Evolutionary conservation across 805 yeast genomes (phyloP), one percentile per base, ranked within the genome.

Genomic region (Zygoascus tannicola): DNA sequence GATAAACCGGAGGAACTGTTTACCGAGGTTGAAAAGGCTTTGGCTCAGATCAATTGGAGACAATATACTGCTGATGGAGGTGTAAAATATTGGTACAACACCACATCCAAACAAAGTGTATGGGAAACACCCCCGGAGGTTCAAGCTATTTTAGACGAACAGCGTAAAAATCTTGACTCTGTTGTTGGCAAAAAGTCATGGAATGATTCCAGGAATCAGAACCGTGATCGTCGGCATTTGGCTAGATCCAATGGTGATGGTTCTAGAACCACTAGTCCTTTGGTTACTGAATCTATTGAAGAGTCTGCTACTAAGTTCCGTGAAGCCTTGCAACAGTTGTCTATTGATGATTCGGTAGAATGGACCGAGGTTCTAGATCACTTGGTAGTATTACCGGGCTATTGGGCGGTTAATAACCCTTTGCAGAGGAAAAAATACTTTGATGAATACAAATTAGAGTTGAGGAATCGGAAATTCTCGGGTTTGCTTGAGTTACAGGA

Each of bases 71-170:
- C 80, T 0, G 73, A 73, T 10, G 79, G 73, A 4, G 87, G 88
- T 2, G 65, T 65, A 42, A 66, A 68, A 16, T 86, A 86, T 60
- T 87, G 83, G 66, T 80, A 80, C 61, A 82, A 83, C 56, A 65
- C 69, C 12, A 61, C 62, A 22, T 75, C 90, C 0, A 72, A 76
- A 4, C 78, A 78, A 54, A 80, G 92, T 16, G 78, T 80, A 0
- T 88, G 96, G 96, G 83, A 79, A 16, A 61, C 75, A n/a, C 95
- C 95, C 0, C 67, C 58, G 1, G 79, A 70, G 26, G 67, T 75
- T 4, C 58, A 59, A 26, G 32, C 15, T 16, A 7, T 37, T 12
- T 12, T 23, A 3, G 40, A 37, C 4, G 12, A 15, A 2, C 40
- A 22, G 14, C 19, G 12, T 7, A 26, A 26, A 12, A 26, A 26